Conservation (phyloP, 805 yeast genomes). For the Cephaloascus fragrans region DNA sequence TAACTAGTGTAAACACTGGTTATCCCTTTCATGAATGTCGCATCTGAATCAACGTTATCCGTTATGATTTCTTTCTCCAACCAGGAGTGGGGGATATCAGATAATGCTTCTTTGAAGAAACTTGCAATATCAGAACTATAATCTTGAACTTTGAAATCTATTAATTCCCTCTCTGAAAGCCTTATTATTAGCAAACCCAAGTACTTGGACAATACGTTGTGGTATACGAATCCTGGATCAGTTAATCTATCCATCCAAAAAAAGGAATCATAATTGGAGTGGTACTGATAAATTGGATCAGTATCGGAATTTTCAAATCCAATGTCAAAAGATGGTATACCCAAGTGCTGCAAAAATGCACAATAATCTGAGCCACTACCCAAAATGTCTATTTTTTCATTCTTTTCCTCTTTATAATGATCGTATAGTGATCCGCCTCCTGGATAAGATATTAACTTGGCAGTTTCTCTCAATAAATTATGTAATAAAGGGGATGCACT, state of each 20-base stretch:
- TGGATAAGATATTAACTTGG: conserved; percentile 41
- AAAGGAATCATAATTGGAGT: conserved; percentile 64
- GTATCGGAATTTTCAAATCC: conserved; percentile 35
- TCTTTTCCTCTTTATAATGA: conserved; percentile 15
- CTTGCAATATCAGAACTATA: conserved; percentile 27
- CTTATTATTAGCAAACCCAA: conserved; percentile 40
- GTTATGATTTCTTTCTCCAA: conserved; percentile 5
- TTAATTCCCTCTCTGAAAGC: conserved; percentile 37
- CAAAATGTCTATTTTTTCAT: conserved; percentile 30
- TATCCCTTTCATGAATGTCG: neutral
- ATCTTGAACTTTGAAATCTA: conserved; percentile 26
- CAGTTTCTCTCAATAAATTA: conserved; percentile 30
- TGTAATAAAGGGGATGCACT: conserved; percentile 54
- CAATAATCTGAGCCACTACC: conserved; percentile 72
- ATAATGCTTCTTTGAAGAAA: conserved; percentile 25
- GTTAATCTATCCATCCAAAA: conserved; percentile 59
- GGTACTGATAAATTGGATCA: conserved; percentile 65
- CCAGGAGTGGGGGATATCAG: conserved; percentile 29
- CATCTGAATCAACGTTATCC: neutral
- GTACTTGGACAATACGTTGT: conserved; percentile 44
- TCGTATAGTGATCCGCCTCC: conserved; percentile 17
- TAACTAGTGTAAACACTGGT: neutral
- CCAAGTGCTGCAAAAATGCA: conserved; percentile 48
- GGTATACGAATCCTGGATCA: conserved; percentile 54
- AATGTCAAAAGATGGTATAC: conserved; percentile 50